Evolutionary conservation across 768 basidiomycete species (phyloP).

Genomic region (Tylopilus sp.): DNA sequence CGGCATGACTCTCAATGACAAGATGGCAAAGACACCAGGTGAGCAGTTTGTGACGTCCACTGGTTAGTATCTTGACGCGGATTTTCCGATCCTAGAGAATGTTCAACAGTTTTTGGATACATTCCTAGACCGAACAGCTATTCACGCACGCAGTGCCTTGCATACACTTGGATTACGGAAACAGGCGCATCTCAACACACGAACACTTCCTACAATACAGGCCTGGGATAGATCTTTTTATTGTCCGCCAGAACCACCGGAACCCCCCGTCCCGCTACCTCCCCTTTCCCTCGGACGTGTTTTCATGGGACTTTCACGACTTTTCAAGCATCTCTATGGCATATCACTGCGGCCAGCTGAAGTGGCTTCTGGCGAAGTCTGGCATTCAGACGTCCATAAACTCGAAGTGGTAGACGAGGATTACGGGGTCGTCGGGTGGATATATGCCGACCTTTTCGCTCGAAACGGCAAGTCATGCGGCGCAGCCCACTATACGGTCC

Average conservation of each 20-base stretch:
- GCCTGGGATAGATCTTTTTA: slow-evolving; percentile 99
- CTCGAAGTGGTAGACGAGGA: slow-evolving; percentile 91
- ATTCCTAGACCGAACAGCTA: slow-evolving; percentile 74
- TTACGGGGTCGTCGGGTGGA: slow-evolving; percentile 85
- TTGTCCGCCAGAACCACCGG: slow-evolving; percentile 73
- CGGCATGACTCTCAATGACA: slow-evolving; percentile 84
- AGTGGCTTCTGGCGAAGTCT: slow-evolving; percentile 74
- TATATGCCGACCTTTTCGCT: slow-evolving; percentile 91
- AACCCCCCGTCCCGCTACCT: slow-evolving; percentile 69
- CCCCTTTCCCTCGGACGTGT: slow-evolving; percentile 85
- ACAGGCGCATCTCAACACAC: slow-evolving; percentile 62
- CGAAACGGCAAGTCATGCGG: slow-evolving; percentile 83
- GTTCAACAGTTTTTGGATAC: slow-evolving; percentile 83
- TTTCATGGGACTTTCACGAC: slow-evolving; percentile 85
- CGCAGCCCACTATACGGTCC: slow-evolving; percentile 96
- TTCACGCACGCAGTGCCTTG: slow-evolving; percentile 73
- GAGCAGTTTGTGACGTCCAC: slow-evolving; percentile 13
- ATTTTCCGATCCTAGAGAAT: slow-evolving; percentile 51
- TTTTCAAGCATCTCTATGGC: slow-evolving; percentile 87
- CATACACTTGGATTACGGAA: slow-evolving; percentile 65
- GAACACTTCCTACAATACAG: slow-evolving; percentile 62
- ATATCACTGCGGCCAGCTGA: slow-evolving; percentile 73
- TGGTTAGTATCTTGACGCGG: slow-evolving; percentile 1
- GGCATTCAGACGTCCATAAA: slow-evolving; percentile 87
- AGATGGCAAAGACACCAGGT: slow-evolving; percentile 97